A percentile compares a stretch with the other conserved stretches of the same genome.
These are phyloP conservation scores for Teratosphaeria zuluensis DNA, from an alignment of 2,329 filamentous ascomycete species.

Conservation along the genomic window DNA sequence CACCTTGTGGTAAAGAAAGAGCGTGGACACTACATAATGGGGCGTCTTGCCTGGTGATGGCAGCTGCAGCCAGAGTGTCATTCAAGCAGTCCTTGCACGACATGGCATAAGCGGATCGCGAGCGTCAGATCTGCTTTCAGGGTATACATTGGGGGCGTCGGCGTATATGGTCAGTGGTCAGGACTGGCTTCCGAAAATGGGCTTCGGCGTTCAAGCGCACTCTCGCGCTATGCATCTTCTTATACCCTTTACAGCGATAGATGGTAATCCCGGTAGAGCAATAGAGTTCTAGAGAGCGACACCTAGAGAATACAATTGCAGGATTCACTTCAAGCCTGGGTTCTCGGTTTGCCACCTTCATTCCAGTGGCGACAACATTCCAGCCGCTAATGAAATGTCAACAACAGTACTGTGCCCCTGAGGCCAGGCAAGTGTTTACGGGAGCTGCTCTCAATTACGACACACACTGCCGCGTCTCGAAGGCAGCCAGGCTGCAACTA, in stretches of 20 bases:
- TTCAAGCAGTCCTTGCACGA: not conserved
- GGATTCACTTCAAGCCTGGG: not conserved
- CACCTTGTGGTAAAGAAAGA: slow-evolving; percentile 40
- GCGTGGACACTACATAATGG: not conserved
- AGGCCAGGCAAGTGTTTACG: too few relatives aligned
- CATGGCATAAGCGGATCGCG: not conserved
- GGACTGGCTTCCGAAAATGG: not conserved
- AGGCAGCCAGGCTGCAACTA: not conserved
- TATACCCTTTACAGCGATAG: not conserved
- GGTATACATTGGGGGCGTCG: not conserved
- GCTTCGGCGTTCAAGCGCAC: not conserved
- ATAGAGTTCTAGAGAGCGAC: not conserved
- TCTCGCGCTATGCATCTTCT: not conserved
- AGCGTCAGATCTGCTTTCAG: not conserved
- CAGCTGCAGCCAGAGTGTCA: not conserved
- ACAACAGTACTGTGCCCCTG: not conserved
- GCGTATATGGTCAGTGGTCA: not conserved
- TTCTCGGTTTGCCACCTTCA: not conserved
- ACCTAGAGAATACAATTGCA: not conserved
- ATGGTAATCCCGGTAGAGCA: not conserved
- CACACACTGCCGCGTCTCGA: too few relatives aligned
- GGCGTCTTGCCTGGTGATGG: not conserved
- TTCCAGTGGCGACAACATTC: not conserved
- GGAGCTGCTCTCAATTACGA: too few relatives aligned
- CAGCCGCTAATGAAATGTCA: not conserved